Percentiles rank a stretch among this genome's conserved stretches.
phyloP scores from a whole-genome alignment of 23 red algal species.

The Gracilaria vermiculophylla region DNA sequence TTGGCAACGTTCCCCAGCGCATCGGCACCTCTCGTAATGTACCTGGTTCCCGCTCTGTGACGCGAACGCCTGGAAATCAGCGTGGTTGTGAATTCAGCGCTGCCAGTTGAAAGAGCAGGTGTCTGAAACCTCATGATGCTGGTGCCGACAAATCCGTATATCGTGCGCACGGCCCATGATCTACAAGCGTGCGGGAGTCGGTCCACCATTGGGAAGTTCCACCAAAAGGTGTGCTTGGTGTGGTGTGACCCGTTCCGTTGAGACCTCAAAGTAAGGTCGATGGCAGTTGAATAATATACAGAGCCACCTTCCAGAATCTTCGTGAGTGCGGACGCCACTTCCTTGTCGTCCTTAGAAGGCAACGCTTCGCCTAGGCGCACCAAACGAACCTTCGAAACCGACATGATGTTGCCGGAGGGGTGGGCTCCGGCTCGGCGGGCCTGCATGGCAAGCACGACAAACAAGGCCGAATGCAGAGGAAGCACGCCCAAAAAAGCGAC shows the following conservation, averaged over 20 bases:
- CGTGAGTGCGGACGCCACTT: conserved; percentile 50
- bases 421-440: conserved; percentile 58
- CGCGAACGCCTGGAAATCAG: conserved; percentile 77
- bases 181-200: conserved; percentile 4
- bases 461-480: conserved; percentile 62
- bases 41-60: conserved; percentile 82
- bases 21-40: conserved; percentile 89
- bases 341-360: conserved; percentile 65
- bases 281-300: conserved; percentile 69
- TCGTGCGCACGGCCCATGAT: conserved; percentile 59
- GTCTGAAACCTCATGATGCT: conserved; percentile 44
- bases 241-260: background rate
- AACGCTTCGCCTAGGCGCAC: conserved; percentile 46
- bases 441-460: conserved; percentile 62
- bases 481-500: conserved; percentile 75
- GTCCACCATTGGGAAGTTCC: conserved; percentile 80
- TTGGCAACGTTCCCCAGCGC: conserved; percentile 91
- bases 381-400: conserved; percentile 50
- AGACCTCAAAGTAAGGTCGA: conserved; percentile 62
- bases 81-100: conserved; percentile 58
- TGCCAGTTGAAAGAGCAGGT: conserved; percentile 7
- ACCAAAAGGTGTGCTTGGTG: conserved; percentile 76
- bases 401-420: conserved; percentile 51
- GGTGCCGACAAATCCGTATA: conserved; percentile 87
- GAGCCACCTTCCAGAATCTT: conserved; percentile 88